These are phyloP conservation scores for Aspergillus thermomutatus DNA, from an alignment of 2,329 filamentous ascomycete species.

Conservation along the genomic window DNA sequence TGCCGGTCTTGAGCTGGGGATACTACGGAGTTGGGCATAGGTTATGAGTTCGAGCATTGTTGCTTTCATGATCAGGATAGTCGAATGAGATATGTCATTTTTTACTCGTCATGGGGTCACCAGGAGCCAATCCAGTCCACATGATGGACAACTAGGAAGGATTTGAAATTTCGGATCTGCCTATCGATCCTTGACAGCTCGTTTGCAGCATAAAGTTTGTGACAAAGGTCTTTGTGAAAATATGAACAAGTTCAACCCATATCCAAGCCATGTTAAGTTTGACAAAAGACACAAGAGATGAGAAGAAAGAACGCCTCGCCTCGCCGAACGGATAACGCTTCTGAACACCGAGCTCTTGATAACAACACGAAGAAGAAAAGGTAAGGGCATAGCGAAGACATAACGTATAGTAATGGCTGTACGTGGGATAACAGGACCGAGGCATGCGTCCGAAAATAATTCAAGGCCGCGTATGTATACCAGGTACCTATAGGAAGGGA, in stretches of 20 bases:
- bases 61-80: slow-evolving; percentile 10
- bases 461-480: neutral
- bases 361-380: slow-evolving; percentile 6
- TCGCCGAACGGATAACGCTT: slow-evolving; percentile 23
- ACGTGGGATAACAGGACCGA: neutral
- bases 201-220: neutral
- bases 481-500: neutral
- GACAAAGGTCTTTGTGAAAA: neutral
- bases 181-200: neutral
- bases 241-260: neutral
- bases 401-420: neutral
- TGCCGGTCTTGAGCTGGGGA: neutral
- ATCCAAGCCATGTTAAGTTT: neutral
- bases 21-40: neutral
- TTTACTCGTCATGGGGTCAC: neutral
- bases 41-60: neutral
- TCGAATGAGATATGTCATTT: slow-evolving; percentile 9
- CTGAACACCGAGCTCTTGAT: slow-evolving; percentile 27
- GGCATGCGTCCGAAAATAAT: neutral
- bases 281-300: slow-evolving; percentile 10
- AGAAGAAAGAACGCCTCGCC: slow-evolving; percentile 20
- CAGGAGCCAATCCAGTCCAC: neutral
- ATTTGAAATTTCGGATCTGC: neutral
- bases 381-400: neutral
- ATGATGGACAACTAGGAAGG: neutral